Conservation (phyloP, 1,284 basidiomycete species). For the Volvariella volvacea region DNA sequence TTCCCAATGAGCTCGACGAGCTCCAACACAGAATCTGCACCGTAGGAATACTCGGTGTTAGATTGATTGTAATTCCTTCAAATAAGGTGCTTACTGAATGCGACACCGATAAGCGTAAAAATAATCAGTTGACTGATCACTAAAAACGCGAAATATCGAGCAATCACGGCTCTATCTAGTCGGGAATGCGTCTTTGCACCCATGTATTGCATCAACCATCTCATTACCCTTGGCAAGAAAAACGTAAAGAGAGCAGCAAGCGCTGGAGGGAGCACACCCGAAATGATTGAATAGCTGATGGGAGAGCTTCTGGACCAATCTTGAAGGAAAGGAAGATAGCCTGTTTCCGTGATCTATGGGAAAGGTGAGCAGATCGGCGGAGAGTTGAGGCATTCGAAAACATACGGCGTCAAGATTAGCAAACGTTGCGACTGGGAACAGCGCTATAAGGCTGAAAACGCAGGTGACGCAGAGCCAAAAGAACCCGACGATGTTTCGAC, state of each 20-base stretch:
- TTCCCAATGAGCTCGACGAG: slow-evolving; percentile 66
- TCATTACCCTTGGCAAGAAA: slow-evolving; percentile 84
- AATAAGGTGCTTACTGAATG: slow-evolving; percentile 59
- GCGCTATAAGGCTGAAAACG: slow-evolving; percentile 89
- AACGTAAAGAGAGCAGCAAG: slow-evolving; percentile 83
- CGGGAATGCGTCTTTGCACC: slow-evolving; percentile 74
- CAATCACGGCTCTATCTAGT: slow-evolving; percentile 84
- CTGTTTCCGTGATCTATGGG: slow-evolving; percentile 37
- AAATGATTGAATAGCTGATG: slow-evolving; percentile 65
- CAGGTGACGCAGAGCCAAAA: slow-evolving; percentile 70
- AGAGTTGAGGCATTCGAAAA: slow-evolving; percentile 10
- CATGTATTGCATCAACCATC: slow-evolving; percentile 74
- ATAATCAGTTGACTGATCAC: slow-evolving; percentile 86
- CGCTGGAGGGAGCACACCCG: slow-evolving; percentile 84
- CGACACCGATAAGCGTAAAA: slow-evolving; percentile 86
- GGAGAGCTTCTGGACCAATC: slow-evolving; percentile 59
- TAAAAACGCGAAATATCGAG: slow-evolving; percentile 88
- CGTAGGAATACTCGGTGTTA: slow-evolving; percentile 6
- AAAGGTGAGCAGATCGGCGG: background rate
- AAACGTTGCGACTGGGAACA: slow-evolving; percentile 74
- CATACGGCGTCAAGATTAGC: slow-evolving; percentile 72
- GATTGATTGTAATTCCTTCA: too few species aligned
- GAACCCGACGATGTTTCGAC: slow-evolving; percentile 71
- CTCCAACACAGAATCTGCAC: slow-evolving; percentile 61
- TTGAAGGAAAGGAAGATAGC: slow-evolving; percentile 68